Evolutionary conservation across 2,329 filamentous ascomycete species (phyloP).

Genomic region (Ophiognomonia clavigignenti-juglandacearum): DNA sequence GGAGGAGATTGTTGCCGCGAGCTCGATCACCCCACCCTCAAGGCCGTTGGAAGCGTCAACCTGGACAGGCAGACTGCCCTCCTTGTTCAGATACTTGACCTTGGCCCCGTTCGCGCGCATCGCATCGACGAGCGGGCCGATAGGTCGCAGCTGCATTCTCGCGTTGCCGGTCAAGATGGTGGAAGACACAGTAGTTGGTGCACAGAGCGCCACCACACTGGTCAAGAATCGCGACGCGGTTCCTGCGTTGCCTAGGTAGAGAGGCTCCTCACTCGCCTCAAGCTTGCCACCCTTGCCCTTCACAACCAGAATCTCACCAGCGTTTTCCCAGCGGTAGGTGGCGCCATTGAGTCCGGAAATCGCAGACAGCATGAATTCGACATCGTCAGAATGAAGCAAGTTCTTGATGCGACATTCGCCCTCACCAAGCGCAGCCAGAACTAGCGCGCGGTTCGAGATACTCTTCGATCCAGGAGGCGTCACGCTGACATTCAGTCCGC

Average conservation of each 20-base stretch:
- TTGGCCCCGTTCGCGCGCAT: constrained; percentile 80
- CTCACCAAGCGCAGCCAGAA: constrained; percentile 85
- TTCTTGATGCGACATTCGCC: constrained; percentile 88
- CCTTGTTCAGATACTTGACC: constrained; percentile 79
- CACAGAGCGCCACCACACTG: constrained; percentile 80
- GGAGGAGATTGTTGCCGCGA: constrained; percentile 95
- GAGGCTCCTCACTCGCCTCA: constrained; percentile 65
- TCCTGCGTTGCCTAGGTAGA: constrained; percentile 95
- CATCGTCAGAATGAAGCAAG: constrained; percentile 92
- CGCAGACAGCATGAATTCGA: constrained; percentile 95
- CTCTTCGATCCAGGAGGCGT: constrained; percentile 94
- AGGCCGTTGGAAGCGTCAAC: constrained; percentile 81
- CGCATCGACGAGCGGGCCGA: constrained; percentile 88
- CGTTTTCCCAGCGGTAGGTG: constrained; percentile 88
- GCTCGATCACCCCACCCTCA: constrained; percentile 79
- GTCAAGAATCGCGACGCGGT: constrained; percentile 95
- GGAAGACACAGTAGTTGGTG: constrained; percentile 56
- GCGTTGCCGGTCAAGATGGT: constrained; percentile 89
- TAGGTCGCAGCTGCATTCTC: constrained; percentile 93
- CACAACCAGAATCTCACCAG: constrained; percentile 85
- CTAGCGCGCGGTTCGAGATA: constrained; percentile 89
- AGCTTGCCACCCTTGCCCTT: constrained; percentile 86
- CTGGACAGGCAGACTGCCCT: constrained; percentile 77
- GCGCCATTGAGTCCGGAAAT: constrained; percentile 79
- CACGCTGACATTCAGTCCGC: constrained; percentile 64